Evolutionary conservation across 2,329 filamentous ascomycete species (phyloP).

Genomic region (Akanthomyces dipterigenus): DNA sequence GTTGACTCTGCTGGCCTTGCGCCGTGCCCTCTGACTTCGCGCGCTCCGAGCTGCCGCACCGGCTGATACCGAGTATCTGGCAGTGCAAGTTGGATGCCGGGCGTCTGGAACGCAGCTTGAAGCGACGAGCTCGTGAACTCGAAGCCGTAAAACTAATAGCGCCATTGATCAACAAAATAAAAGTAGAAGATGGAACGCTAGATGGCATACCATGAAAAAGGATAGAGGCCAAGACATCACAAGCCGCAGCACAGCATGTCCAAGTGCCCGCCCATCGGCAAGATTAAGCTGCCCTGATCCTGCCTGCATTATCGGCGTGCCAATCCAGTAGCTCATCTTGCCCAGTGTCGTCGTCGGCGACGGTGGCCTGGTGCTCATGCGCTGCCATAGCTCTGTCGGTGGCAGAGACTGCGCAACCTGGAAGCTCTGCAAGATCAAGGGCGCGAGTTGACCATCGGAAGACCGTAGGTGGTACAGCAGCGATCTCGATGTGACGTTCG

Average conservation of each 20-base stretch:
- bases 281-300: background rate
- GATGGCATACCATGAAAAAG: background rate
- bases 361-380: background rate
- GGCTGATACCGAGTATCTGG: background rate
- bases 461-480: background rate
- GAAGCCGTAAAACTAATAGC: background rate
- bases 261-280: background rate
- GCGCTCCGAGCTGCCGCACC: background rate
- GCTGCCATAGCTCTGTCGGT: background rate
- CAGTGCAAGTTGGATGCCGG: background rate
- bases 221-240: background rate
- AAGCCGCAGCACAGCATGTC: background rate
- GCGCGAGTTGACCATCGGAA: background rate
- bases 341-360: background rate
- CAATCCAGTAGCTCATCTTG: constrained; percentile 3
- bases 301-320: background rate
- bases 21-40: background rate
- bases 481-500: too few relatives aligned
- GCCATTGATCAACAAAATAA: background rate
- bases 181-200: background rate
- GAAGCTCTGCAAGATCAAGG: constrained; percentile 1
- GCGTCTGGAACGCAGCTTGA: background rate
- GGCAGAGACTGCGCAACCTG: background rate
- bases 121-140: background rate
- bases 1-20: background rate